A percentile compares a stretch with the other conserved stretches of the same genome.
Conservation (phyloP, 202 grass and related monocot genomes). For the Brachypodium distachyon region DNA sequence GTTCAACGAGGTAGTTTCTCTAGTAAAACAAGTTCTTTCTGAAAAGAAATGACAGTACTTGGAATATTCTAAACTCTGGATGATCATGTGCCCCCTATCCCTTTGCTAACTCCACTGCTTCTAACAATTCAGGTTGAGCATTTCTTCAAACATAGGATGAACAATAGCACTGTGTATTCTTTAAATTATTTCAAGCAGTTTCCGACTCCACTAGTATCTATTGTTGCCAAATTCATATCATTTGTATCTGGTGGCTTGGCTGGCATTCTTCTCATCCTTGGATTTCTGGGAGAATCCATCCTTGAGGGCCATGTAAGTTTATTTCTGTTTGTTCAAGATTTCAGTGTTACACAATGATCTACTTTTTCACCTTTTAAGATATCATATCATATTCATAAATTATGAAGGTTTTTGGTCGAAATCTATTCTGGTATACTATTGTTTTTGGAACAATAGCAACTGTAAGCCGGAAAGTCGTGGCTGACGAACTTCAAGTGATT, state of each 20-base stretch:
- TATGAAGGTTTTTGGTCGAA: slow-evolving; percentile 77
- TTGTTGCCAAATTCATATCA: slow-evolving; percentile 88
- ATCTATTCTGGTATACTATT: slow-evolving; percentile 97
- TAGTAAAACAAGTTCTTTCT: not conserved
- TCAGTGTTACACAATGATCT: too few relatives aligned
- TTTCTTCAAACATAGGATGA: slow-evolving; percentile 95
- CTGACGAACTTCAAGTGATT: slow-evolving; percentile 93
- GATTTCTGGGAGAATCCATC: slow-evolving; percentile 85
- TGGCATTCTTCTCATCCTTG: slow-evolving; percentile 84
- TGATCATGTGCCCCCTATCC: not conserved
- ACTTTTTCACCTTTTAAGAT: not conserved
- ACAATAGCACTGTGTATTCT: slow-evolving; percentile 73
- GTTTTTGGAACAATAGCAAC: slow-evolving; percentile 95
- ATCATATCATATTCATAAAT: slow-evolving; percentile 15
- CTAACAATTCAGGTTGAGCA: slow-evolving; percentile 67
- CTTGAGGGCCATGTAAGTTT: slow-evolving; percentile 88
- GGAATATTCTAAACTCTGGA: not conserved
- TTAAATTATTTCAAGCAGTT: slow-evolving; percentile 98
- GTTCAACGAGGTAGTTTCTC: slow-evolving; percentile 78
- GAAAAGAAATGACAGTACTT: not conserved
- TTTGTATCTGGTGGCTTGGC: slow-evolving; percentile 98
- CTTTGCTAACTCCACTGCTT: not conserved
- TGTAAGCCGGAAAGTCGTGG: slow-evolving; percentile 77
- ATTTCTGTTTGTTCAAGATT: too few relatives aligned
- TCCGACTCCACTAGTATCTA: slow-evolving; percentile 87